Percentiles rank a stretch among this genome's conserved stretches.
phyloP scores from a whole-genome alignment of 352 stramenopile genomes.

The Sclerospora graminicola region DNA sequence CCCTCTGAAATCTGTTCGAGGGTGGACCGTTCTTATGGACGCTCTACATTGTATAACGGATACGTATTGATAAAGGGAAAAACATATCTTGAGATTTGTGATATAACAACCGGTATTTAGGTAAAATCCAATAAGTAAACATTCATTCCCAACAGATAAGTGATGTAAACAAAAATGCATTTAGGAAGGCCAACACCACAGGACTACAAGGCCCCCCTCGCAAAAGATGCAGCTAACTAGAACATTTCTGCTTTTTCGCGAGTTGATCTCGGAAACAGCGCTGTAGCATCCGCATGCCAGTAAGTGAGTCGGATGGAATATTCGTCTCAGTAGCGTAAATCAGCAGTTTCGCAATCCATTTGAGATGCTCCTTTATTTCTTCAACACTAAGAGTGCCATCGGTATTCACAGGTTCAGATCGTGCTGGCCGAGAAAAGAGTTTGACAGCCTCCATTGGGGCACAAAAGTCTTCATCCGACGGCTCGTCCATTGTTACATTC shows the following conservation, averaged over 20 bases:
- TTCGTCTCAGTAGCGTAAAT: slow-evolving; percentile 19
- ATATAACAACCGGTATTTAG: too few relatives aligned
- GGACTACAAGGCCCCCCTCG: too few relatives aligned
- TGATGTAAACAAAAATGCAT: too few relatives aligned
- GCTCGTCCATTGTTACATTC: slow-evolving; percentile 17
- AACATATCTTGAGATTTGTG: too few relatives aligned
- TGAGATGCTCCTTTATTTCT: slow-evolving; percentile 19
- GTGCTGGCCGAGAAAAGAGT: slow-evolving; percentile 1
- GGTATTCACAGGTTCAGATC: neutral
- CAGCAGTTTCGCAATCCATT: slow-evolving; percentile 22
- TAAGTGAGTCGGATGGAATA: slow-evolving; percentile 11
- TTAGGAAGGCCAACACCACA: too few relatives aligned
- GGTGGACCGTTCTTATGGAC: too few relatives aligned
- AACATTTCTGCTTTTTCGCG: slow-evolving; percentile 7
- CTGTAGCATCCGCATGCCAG: slow-evolving; percentile 20
- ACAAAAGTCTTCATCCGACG: slow-evolving; percentile 21
- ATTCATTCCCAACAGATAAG: too few relatives aligned
- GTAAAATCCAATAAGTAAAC: too few relatives aligned
- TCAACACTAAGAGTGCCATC: slow-evolving; percentile 6
- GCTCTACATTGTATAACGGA: too few relatives aligned
- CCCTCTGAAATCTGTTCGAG: too few relatives aligned
- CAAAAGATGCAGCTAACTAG: slow-evolving; percentile 1
- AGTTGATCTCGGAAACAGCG: slow-evolving; percentile 19
- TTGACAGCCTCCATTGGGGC: slow-evolving; percentile 3
- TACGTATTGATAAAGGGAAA: too few relatives aligned